Evolutionary conservation across 129 eudicot genomes (phyloP).

Genomic region (Escallonia herrerae): DNA sequence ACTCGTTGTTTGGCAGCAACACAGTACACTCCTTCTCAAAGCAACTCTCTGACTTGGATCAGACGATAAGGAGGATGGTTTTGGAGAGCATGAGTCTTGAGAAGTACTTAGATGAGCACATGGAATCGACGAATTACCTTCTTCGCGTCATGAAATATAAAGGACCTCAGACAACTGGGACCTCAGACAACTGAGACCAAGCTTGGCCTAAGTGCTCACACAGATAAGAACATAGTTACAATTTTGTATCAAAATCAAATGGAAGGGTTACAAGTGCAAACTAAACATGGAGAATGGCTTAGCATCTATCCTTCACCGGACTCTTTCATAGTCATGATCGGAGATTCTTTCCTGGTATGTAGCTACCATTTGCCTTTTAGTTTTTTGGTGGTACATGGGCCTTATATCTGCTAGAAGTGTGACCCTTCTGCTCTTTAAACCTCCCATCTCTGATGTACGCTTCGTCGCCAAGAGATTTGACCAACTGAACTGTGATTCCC

Average conservation of each 20-base stretch:
- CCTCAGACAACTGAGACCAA: conserved; percentile 38
- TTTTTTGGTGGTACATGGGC: too few species aligned
- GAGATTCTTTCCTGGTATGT: conserved; percentile 51
- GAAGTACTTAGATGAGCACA: conserved; percentile 42
- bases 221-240: conserved; percentile 60
- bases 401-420: too few species aligned
- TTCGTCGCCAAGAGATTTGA: too few species aligned
- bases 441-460: too few species aligned
- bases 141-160: conserved; percentile 54
- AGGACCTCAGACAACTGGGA: conserved; percentile 33
- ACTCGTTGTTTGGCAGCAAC: conserved; percentile 21
- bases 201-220: conserved; percentile 52
- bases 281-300: conserved; percentile 53
- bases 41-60: conserved; percentile 41
- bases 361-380: too few species aligned
- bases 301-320: conserved; percentile 36
- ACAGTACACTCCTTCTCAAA: conserved; percentile 31
- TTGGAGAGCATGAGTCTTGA: conserved; percentile 46
- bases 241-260: conserved; percentile 57
- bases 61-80: conserved; percentile 43
- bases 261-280: conserved; percentile 48
- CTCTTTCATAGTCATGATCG: conserved; percentile 52
- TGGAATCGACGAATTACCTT: conserved; percentile 39
- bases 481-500: too few species aligned
- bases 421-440: too few species aligned